Conservation (phyloP, 352 stramenopile genomes). For the Globisporangium carolinianum region DNA sequence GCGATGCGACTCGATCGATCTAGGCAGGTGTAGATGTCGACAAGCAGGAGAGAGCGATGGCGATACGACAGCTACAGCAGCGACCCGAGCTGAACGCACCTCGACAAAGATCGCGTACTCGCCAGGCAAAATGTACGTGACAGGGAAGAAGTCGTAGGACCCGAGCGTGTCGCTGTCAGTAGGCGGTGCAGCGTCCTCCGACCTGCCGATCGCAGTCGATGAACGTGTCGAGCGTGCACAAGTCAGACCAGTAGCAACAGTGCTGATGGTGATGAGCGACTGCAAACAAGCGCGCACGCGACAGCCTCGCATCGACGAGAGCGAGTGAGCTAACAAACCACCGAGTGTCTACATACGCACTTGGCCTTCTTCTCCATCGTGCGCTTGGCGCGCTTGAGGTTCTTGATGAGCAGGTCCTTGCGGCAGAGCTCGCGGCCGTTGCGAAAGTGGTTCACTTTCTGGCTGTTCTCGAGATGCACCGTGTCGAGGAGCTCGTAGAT, state of each 20-base stretch:
- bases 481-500: constrained; percentile 90
- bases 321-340: no score
- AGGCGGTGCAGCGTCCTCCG: constrained; percentile 25
- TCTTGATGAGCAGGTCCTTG: constrained; percentile 95
- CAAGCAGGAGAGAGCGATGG: background rate
- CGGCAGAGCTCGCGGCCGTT: constrained; percentile 86
- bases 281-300: no score
- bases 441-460: constrained; percentile 90
- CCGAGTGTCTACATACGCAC: constrained; percentile 13
- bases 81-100: constrained; percentile 6
- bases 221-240: background rate
- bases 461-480: constrained; percentile 69
- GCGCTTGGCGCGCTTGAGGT: constrained; percentile 87
- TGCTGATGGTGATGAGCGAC: no score
- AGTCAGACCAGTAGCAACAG: no score
- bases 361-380: constrained; percentile 78
- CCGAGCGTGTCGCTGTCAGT: constrained; percentile 23
- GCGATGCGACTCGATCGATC: background rate
- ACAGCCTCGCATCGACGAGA: no score
- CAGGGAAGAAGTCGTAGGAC: constrained; percentile 88
- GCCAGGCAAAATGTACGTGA: constrained; percentile 91
- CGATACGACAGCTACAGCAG: background rate
- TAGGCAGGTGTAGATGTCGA: background rate
- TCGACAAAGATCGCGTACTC: constrained; percentile 94
- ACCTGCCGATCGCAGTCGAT: constrained; percentile 14